phyloP scores from a whole-genome alignment of 2,329 filamentous ascomycete genomes.

The Alternaria triticimaculans region DNA sequence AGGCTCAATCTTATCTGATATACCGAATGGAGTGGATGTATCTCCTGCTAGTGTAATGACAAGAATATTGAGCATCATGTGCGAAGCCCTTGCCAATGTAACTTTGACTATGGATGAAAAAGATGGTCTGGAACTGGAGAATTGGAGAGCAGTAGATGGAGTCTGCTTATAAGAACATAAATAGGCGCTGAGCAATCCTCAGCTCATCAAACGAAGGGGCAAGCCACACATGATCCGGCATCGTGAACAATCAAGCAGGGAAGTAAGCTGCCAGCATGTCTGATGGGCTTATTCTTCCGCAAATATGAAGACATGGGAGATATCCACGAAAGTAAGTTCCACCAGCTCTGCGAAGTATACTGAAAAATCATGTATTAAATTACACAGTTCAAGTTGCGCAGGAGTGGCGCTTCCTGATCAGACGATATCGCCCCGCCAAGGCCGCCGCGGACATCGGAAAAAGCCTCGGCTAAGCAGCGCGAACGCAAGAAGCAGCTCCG shows the following conservation, averaged over 20 bases:
- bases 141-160: neutral
- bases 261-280: neutral
- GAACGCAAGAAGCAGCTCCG: conserved; percentile 7
- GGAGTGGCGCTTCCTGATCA: neutral
- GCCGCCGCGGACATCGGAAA: conserved; percentile 7
- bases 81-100: neutral
- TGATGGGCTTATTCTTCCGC: neutral
- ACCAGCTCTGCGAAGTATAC: neutral
- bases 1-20: neutral
- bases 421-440: conserved; percentile 6
- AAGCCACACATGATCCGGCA: neutral
- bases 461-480: conserved; percentile 18
- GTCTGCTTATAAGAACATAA: neutral
- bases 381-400: neutral
- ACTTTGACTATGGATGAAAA: neutral
- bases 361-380: no score
- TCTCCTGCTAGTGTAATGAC: neutral
- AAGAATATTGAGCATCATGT: neutral
- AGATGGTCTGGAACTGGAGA: neutral
- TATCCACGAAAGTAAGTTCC: neutral
- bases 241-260: neutral
- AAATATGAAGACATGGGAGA: neutral
- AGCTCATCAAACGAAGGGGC: neutral
- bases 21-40: neutral
- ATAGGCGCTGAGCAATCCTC: neutral